Evolutionary conservation across 2,329 filamentous ascomycete genomes (phyloP), one percentile per base, ranked within the genome.

Genomic region (Ascochyta koolunga): DNA sequence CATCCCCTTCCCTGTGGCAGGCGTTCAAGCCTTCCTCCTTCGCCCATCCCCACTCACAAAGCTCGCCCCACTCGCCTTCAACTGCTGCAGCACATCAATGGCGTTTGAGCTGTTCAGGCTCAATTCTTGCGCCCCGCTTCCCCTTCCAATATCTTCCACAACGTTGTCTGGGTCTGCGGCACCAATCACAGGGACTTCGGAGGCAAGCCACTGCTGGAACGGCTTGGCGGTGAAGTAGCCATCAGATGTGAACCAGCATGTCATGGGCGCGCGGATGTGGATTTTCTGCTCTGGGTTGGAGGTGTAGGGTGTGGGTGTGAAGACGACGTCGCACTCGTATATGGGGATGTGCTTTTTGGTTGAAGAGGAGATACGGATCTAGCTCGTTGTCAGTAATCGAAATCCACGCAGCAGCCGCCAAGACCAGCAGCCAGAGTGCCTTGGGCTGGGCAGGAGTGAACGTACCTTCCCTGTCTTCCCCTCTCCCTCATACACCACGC

Each of bases 311-410:
- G 68, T 50, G 29, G 67, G 78, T 2, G 66, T 79, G 49, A 86
- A 76, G 40, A 80, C 82, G 45, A 96, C 81, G 37, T 83, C 86
- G 56, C 96, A 78, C 68, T 89, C 83, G 80, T 99, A 99, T 38
- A 86, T 83, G 0, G 92, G 91, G 33, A 88, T 83, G 76, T 93
- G 86, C 74, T 97, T 97, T 69, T 89, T 88, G 0, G 86, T 86
- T 1, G 83, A 84, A 33, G 87, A 90, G 2, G 83, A 80, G 62
- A 98, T 87, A 15, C 84, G 84, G 70, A 97, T 83, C 88, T 95
- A 13, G 1, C 11, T 5, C 4, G 5, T 22, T 22, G 22, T 45
- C 32, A 53, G 29, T 21, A 29, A 19, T 24, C 11, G 32, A 1
- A 10, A n/a, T 27, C 3, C n/a, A 16, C 16, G 22, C n/a, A 25